phyloP scores from a whole-genome alignment of 108 stramenopile genomes.

The Cyclotella kingstonii region DNA sequence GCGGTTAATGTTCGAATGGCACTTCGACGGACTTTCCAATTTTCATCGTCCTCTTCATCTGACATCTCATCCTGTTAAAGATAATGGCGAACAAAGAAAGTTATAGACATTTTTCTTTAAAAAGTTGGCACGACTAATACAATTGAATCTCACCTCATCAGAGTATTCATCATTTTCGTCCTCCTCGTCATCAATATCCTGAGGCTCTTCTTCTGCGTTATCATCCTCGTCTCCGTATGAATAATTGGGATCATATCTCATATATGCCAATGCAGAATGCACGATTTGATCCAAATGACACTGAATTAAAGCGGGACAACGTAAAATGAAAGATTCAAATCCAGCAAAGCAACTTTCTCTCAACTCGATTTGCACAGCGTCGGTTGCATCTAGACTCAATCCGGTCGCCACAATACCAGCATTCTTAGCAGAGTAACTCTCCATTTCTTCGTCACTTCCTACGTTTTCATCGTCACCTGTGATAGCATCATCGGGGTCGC shows the following conservation, averaged over 20 bases:
- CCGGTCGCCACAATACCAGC: slow-evolving; percentile 43
- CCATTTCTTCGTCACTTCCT: slow-evolving; percentile 60
- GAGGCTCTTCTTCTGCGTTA: slow-evolving; percentile 58
- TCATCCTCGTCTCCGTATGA: slow-evolving; percentile 89
- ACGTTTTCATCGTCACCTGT: slow-evolving; percentile 79
- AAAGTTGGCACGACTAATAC: no score
- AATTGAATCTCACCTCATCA: slow-evolving; percentile 39
- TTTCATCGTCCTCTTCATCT: slow-evolving; percentile 94
- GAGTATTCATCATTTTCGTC: slow-evolving; percentile 68
- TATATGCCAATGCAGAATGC: slow-evolving; percentile 78
- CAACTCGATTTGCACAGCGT: slow-evolving; percentile 84
- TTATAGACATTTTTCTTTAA: no score
- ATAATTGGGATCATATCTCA: slow-evolving; percentile 97
- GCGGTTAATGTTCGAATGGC: slow-evolving; percentile 78
- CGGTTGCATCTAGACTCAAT: slow-evolving; percentile 44
- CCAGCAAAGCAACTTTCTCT: slow-evolving; percentile 96
- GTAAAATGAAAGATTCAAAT: slow-evolving; percentile 91
- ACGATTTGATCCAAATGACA: slow-evolving; percentile 83
- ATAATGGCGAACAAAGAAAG: no score
- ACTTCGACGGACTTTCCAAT: slow-evolving; percentile 94
- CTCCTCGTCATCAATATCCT: slow-evolving; percentile 73
- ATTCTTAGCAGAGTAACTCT: slow-evolving; percentile 37
- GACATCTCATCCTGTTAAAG: slow-evolving; percentile 62
- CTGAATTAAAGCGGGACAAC: slow-evolving; percentile 93
- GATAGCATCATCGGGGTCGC: slow-evolving; percentile 80